These are phyloP conservation scores for Thymus quinquecostatus DNA, from an alignment of 257 asterid genomes.

Conservation along the genomic window DNA sequence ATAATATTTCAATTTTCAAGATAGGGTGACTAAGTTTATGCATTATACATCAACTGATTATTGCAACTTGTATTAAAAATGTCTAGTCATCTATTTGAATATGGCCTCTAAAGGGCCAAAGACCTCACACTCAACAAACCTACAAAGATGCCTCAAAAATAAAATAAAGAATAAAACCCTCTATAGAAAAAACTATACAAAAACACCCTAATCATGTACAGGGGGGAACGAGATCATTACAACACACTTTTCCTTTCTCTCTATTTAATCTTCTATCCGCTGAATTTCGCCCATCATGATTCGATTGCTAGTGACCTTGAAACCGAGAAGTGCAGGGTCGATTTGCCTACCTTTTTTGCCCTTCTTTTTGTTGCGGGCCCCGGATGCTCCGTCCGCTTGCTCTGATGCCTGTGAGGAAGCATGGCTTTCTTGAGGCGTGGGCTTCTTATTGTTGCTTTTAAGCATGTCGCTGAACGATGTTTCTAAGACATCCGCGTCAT, in stretches of 20 bases:
- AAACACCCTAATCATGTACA: conserved; percentile 32
- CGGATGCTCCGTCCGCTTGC: conserved; percentile 46
- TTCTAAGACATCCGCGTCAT: conserved; percentile 79
- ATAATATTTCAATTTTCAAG: too few species aligned
- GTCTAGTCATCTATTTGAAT: background rate
- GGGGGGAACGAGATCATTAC: conserved; percentile 19
- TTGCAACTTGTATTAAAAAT: conserved; percentile 15
- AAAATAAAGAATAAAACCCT: conserved; percentile 19
- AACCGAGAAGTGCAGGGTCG: conserved; percentile 97
- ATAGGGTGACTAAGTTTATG: background rate
- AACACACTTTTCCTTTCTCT: background rate
- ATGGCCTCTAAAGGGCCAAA: conserved; percentile 26
- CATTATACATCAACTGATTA: conserved; percentile 1
- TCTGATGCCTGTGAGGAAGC: conserved; percentile 41
- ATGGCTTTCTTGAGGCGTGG: conserved; percentile 57
- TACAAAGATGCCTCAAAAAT: conserved; percentile 17
- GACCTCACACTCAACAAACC: background rate
- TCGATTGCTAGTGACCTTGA: conserved; percentile 97
- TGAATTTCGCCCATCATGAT: conserved; percentile 99
- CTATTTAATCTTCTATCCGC: conserved; percentile 70
- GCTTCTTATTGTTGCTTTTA: conserved; percentile 72
- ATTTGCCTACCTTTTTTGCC: conserved; percentile 98
- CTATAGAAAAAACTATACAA: conserved; percentile 34
- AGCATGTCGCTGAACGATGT: conserved; percentile 98
- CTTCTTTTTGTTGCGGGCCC: conserved; percentile 74